Base-by-base conservation (phyloP, 345 rosid genomes). In the Erodium maritimum region DNA sequence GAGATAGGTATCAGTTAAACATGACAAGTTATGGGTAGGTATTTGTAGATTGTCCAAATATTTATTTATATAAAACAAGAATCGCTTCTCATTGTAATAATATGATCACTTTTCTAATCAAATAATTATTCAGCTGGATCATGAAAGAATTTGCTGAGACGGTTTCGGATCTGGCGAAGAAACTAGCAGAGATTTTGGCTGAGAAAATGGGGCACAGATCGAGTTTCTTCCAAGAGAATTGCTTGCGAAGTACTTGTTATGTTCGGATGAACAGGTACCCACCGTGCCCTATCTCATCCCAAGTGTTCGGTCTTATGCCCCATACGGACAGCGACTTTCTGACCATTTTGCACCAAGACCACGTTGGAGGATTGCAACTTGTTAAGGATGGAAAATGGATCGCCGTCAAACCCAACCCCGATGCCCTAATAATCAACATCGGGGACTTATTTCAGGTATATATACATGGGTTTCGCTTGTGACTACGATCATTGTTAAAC, bases 281-380 rank as follows among this genome's bases (percentile, higher is more conserved):
- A 1, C 91, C 96, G 4, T 89, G 99, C 68, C 82, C 88, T 0
- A 56, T 75, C 29, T 75, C 84, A 16, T 25, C 64, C 7, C 72
- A 74, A 10, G 72, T 87, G 14, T 80, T 72, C 63, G 99, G 97
- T 2, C 75, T 93, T 34, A 80, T 83, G 82, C 96, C 99, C 1
- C 99, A 93, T 73, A 93, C 99, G 0, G 97, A 93, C 56, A 93
- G 97, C 63, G 97, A 89, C 72, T 93, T 93, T 75, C 90, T 93
- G 71, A 93, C 99, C 1, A 77, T 93, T 63, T 65, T 89, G 58
- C 78, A 87, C 51, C 96, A 93, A 67, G 99, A 93, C 59, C 77
- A 79, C 20, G 97, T 93, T 4, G 99, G 97, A 24, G 99, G 99
- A 2, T 72, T 93, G 70, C 99, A 89, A 61, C 64, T 93, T 37